Evolutionary conservation across 192 early-diverging fungal genomes (phyloP).

Genomic region (Rhizoclosmatium globosum): DNA sequence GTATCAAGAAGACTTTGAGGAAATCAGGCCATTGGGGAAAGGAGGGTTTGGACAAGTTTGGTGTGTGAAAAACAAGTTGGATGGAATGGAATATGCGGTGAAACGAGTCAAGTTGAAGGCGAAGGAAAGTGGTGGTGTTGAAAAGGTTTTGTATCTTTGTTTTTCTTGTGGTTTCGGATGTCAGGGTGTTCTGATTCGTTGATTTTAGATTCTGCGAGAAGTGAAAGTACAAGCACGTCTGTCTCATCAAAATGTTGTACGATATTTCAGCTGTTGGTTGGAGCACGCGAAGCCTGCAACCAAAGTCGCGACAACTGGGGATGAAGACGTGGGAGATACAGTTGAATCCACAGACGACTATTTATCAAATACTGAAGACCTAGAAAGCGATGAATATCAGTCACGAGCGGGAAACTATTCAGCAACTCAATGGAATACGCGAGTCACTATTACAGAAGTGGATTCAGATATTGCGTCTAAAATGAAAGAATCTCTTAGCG

Average conservation of each 20-base stretch:
- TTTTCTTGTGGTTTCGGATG: too few species aligned
- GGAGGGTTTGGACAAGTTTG: slow-evolving; percentile 94
- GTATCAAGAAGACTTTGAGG: slow-evolving; percentile 84
- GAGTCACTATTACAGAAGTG: slow-evolving; percentile 2
- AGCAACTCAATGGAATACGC: not conserved
- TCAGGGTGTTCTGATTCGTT: not conserved
- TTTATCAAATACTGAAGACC: slow-evolving; percentile 4
- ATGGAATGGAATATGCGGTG: slow-evolving; percentile 90
- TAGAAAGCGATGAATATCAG: not conserved
- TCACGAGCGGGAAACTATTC: not conserved
- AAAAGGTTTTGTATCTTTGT: slow-evolving; percentile 14
- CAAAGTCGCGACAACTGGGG: slow-evolving; percentile 16
- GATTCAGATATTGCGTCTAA: not conserved
- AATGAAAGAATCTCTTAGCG: not conserved
- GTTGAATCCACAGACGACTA: slow-evolving; percentile 14
- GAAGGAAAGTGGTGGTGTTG: slow-evolving; percentile 55
- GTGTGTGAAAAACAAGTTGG: slow-evolving; percentile 85
- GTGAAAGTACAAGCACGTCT: slow-evolving; percentile 88
- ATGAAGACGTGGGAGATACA: slow-evolving; percentile 25
- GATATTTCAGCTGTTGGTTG: slow-evolving; percentile 94
- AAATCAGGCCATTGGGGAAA: slow-evolving; percentile 80
- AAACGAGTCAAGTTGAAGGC: slow-evolving; percentile 78
- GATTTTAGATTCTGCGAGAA: slow-evolving; percentile 81
- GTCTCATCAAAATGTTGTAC: slow-evolving; percentile 89
- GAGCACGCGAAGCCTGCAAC: slow-evolving; percentile 64